A percentile compares a stretch with the other conserved stretches of the same genome.
These are phyloP conservation scores for Termitomyces sp. DNA, from an alignment of 768 basidiomycete genomes.

Conservation along the genomic window DNA sequence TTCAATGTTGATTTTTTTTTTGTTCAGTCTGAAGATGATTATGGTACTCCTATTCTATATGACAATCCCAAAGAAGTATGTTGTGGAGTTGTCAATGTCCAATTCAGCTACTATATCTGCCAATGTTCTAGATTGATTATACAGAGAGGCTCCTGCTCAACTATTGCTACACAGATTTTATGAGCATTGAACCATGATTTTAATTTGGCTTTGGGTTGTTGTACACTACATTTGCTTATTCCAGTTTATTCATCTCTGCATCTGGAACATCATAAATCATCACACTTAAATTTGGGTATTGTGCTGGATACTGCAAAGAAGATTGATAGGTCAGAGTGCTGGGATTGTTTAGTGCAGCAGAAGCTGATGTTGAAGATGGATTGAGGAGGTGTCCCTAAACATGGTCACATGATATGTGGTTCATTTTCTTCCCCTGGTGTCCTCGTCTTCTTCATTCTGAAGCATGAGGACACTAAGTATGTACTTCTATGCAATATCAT, in stretches of 20 bases:
- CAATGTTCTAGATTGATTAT: slow-evolving; percentile 47
- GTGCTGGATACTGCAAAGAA: slow-evolving; percentile 91
- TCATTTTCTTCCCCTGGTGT: too few relatives aligned
- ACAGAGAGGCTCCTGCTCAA: slow-evolving; percentile 61
- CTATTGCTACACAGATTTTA: slow-evolving; percentile 58
- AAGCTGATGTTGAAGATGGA: too few relatives aligned
- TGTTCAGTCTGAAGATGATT: slow-evolving; percentile 29
- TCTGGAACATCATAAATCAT: slow-evolving; percentile 28
- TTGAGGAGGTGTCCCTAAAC: too few relatives aligned
- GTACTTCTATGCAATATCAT: too few relatives aligned
- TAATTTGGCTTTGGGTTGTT: slow-evolving; percentile 72
- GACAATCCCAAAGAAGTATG: slow-evolving; percentile 21
- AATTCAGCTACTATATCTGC: neutral
- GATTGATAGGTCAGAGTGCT: slow-evolving; percentile 87
- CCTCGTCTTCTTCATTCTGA: too few relatives aligned
- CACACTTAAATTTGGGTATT: slow-evolving; percentile 82
- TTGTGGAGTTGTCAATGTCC: neutral
- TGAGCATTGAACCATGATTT: slow-evolving; percentile 46
- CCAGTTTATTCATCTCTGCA: slow-evolving; percentile 34
- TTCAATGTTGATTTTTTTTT: neutral
- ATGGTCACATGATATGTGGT: too few relatives aligned
- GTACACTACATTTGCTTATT: slow-evolving; percentile 69
- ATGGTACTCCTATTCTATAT: slow-evolving; percentile 39
- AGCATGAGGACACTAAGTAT: too few relatives aligned
- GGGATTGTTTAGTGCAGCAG: slow-evolving; percentile 91